These are phyloP conservation scores for Dillenia suffruticosa DNA, from an alignment of 164 flowering plant species.

Conservation along the genomic window DNA sequence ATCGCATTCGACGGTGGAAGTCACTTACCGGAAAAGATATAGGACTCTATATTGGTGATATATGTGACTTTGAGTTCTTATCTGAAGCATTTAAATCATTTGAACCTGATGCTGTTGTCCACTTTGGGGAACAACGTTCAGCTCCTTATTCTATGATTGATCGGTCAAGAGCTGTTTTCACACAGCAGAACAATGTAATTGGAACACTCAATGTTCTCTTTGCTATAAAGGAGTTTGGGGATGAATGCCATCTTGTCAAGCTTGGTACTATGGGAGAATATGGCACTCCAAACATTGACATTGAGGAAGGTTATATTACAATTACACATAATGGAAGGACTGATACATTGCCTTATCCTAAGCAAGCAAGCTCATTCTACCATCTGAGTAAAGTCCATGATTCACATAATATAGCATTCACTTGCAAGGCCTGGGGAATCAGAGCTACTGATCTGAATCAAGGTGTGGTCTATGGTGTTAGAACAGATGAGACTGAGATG, in stretches of 20 bases:
- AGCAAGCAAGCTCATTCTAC: slow-evolving; percentile 94
- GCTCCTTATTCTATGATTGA: slow-evolving; percentile 99
- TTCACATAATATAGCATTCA: slow-evolving; percentile 85
- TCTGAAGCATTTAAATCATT: slow-evolving; percentile 76
- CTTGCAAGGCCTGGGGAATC: slow-evolving; percentile 98
- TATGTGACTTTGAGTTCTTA: slow-evolving; percentile 90
- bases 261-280: slow-evolving; percentile 99
- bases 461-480: slow-evolving; percentile 94
- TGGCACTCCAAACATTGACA: slow-evolving; percentile 96
- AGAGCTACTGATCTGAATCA: slow-evolving; percentile 95
- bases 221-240: slow-evolving; percentile 85
- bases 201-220: slow-evolving; percentile 95
- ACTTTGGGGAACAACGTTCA: slow-evolving; percentile 96
- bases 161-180: slow-evolving; percentile 84
- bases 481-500: slow-evolving; percentile 88
- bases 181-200: slow-evolving; percentile 87
- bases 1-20: slow-evolving; percentile 76
- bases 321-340: slow-evolving; percentile 93
- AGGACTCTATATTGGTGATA: slow-evolving; percentile 73
- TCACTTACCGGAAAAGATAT: slow-evolving; percentile 70
- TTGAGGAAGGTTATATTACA: slow-evolving; percentile 93
- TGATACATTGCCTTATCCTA: slow-evolving; percentile 94
- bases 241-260: slow-evolving; percentile 89
- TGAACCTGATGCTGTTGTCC: slow-evolving; percentile 89
- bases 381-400: slow-evolving; percentile 97